Base-by-base conservation (phyloP, 2,329 filamentous ascomycete genomes). In the Penicillium sp. region DNA sequence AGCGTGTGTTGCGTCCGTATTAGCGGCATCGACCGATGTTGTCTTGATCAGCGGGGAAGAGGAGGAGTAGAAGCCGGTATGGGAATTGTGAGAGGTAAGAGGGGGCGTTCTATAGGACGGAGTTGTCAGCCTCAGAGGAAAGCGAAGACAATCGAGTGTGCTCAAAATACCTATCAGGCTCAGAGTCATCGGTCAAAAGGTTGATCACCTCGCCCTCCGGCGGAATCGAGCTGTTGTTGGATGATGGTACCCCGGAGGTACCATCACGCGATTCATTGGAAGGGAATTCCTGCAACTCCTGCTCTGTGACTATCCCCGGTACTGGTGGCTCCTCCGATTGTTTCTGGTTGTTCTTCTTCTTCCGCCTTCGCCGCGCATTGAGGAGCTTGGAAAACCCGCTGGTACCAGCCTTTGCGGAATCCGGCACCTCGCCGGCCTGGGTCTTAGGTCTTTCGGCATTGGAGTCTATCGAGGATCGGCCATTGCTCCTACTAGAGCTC, bases 31-130 rank as follows among this genome's bases (percentile, higher is more conserved):
- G 13, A 65, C 56, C 34, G 71, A 69, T 32, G 70, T 69, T 32
- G 76, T 73, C 53, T 81, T 79, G 34, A 84, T 74, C 41, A 82
- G 64, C 20, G 82, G 78, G 14, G 82, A 84, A 18, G 81, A 83
- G 22, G 79, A 77, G 32, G 82, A 84, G 43, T 83, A 69, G 60
- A 83, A 79, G 45, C 78, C 79, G 54, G 76, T 72, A 52, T 84
- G 80, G 22, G 82, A 82, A 36, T 79, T 75, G 59, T 79, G 77
- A 17, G 74, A 68, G 37, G 75, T 65, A 39, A 73, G 62, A 37
- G 71, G 68, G 44, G 75, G 75, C 32, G 60, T 56, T 16, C 61
- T 64, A 14, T 9, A 16, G 5, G n/a, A 35, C 16, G 15, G 3
- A 9, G 8, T 12, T n/a, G 17, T 39, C 15, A 39, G 29, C 17